phyloP scores from a whole-genome alignment of 208 protist species.

The Trypanosoma theileri region DNA sequence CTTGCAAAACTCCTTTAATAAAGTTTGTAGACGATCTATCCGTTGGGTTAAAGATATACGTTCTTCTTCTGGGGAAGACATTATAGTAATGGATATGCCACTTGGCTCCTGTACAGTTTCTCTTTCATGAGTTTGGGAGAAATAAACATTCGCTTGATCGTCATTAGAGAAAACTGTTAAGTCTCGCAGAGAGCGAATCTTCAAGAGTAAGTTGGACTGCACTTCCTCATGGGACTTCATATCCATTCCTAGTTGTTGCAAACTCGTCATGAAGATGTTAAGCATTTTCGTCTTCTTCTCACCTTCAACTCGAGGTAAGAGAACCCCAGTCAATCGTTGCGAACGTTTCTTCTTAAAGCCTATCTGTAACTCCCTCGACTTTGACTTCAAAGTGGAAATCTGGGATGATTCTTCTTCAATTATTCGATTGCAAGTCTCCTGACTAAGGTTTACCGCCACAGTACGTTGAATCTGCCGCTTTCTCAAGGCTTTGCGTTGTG shows the following conservation, averaged over 20 bases:
- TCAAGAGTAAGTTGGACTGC: neutral
- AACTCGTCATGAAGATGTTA: neutral
- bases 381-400: neutral
- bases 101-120: no score
- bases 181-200: neutral
- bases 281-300: neutral
- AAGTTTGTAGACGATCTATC: no score
- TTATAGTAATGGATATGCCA: no score
- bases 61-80: no score
- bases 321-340: neutral
- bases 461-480: conserved; percentile 8
- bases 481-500: conserved; percentile 11
- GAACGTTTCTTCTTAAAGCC: neutral
- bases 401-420: conserved; percentile 5
- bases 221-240: conserved; percentile 6
- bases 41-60: no score
- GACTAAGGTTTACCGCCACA: neutral
- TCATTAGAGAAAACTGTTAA: neutral
- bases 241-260: conserved; percentile 3
- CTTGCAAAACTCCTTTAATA: no score
- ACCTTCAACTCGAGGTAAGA: neutral
- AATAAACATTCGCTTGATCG: neutral
- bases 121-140: neutral
- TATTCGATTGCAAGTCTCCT: neutral
- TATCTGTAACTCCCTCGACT: neutral